Evolutionary conservation across 495 filamentous ascomycete species (phyloP), one percentile per base, ranked within the genome.

Genomic region (Aspergillus leporis): DNA sequence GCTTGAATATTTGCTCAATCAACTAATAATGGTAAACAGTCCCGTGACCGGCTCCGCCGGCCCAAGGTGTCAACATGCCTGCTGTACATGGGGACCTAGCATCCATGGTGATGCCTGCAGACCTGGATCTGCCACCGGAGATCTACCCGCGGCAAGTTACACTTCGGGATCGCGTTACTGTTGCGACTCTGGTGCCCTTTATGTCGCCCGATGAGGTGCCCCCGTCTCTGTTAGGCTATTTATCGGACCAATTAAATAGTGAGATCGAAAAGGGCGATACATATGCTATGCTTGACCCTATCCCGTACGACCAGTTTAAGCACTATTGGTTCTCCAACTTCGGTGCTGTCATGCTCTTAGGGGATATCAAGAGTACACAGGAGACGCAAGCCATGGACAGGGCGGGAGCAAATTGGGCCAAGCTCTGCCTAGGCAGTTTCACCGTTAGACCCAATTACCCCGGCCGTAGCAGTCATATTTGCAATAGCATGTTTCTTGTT

Each of bases 381-480:
- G 83, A 90, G 63, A 70, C 84, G 2, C 71, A 74, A 51, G 47
- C 72, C 18, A 81, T 87, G 81, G 83, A 83, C 57, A 64, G 74
- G 7, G 68, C 65, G 13, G 81, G 83, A 8, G 83, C 83, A 58
- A 88, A 96, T 69, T 98, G 94, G 94, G 79, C 85, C 53, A 87
- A 85, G 61, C 78, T 90, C 61, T 97, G 93, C 66, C 79, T 98
- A 40, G 94, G 94, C 47, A 96, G 91, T 63, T 98, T 97, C 67
- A 97, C 96, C 70, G 89, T 98, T 75, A 92, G 96, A 72, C 93
- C 94, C 41, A 98, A 98, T 71, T 98, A 98, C 74, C 94, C 94
- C 9, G 94, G 94, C 45, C 83, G 95, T 54, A 96, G 91, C 74
- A 96, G 90, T 66, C 94, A 98, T 77, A 86, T 98, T 56, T 97